These are phyloP conservation scores for Hyaloscypha bicolor DNA, from an alignment of 495 filamentous ascomycete species.

Conservation along the genomic window DNA sequence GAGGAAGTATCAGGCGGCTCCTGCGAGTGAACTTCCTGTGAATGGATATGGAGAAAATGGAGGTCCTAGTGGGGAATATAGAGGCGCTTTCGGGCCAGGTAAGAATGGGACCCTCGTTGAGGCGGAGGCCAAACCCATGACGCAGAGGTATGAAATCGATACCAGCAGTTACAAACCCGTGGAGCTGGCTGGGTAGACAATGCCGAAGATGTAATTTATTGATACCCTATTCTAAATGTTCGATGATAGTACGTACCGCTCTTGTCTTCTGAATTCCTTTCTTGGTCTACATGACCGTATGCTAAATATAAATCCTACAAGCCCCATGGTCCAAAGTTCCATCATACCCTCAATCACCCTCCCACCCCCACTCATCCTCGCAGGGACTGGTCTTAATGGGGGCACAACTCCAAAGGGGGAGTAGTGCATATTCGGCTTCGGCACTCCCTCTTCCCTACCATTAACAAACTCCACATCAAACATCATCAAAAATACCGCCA, in stretches of 20 bases:
- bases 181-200: background rate
- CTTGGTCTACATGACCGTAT: background rate
- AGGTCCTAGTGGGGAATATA: background rate
- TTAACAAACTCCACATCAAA: conserved; percentile 35
- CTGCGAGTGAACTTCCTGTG: background rate
- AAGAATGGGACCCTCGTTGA: background rate
- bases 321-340: too few species aligned
- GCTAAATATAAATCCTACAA: background rate
- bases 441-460: conserved; percentile 8
- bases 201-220: background rate
- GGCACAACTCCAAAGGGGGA: conserved; percentile 33
- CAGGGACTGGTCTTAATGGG: conserved; percentile 31
- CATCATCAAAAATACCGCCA: conserved; percentile 33
- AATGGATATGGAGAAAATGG: background rate
- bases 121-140: background rate
- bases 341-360: too few species aligned
- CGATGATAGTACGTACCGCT: background rate
- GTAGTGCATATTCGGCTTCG: conserved; percentile 27
- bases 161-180: background rate
- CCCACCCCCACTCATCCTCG: conserved; percentile 28
- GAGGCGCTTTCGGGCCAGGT: background rate
- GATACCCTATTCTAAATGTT: background rate
- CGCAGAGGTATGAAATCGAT: background rate
- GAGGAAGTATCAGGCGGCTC: background rate
- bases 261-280: background rate